These are phyloP conservation scores for Botryotinia calthae DNA, from an alignment of 2,329 filamentous ascomycete genomes.

Conservation along the genomic window DNA sequence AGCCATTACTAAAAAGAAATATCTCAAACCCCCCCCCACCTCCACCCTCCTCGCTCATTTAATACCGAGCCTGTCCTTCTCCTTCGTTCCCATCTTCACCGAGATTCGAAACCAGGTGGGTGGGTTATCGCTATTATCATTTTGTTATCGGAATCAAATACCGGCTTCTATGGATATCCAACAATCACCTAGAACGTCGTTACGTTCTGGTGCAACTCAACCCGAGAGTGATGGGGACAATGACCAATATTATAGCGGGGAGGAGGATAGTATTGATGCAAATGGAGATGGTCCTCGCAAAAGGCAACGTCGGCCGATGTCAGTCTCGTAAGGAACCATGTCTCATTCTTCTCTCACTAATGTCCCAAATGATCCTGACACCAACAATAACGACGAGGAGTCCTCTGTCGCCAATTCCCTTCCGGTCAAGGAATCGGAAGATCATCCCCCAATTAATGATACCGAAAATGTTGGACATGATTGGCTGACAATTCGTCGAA, in stretches of 20 bases:
- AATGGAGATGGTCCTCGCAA: conserved; percentile 43
- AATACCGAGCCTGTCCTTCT: conserved; percentile 24
- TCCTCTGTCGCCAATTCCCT: conserved; percentile 20
- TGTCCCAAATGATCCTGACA: conserved; percentile 19
- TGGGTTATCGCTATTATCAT: neutral
- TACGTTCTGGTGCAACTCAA: conserved; percentile 31
- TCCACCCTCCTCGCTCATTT: conserved; percentile 25
- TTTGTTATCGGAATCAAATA: neutral
- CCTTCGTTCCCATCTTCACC: conserved; percentile 33
- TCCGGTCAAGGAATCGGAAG: conserved; percentile 24
- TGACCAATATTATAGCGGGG: conserved; percentile 31
- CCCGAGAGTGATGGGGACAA: conserved; percentile 39
- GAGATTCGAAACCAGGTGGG: conserved; percentile 25
- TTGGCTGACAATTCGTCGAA: conserved; percentile 43
- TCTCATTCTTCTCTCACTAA: conserved; percentile 30
- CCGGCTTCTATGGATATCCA: conserved; percentile 35
- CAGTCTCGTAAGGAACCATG: conserved; percentile 47
- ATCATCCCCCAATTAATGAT: conserved; percentile 20
- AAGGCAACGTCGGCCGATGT: conserved; percentile 47
- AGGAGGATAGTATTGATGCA: conserved; percentile 37
- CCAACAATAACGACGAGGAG: conserved; percentile 13
- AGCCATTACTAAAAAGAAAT: neutral
- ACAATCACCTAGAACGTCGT: conserved; percentile 32
- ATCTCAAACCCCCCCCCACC: neutral
- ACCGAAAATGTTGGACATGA: conserved; percentile 26